phyloP scores from a whole-genome alignment of 1,284 basidiomycete genomes.

The Cerioporus squamosus region DNA sequence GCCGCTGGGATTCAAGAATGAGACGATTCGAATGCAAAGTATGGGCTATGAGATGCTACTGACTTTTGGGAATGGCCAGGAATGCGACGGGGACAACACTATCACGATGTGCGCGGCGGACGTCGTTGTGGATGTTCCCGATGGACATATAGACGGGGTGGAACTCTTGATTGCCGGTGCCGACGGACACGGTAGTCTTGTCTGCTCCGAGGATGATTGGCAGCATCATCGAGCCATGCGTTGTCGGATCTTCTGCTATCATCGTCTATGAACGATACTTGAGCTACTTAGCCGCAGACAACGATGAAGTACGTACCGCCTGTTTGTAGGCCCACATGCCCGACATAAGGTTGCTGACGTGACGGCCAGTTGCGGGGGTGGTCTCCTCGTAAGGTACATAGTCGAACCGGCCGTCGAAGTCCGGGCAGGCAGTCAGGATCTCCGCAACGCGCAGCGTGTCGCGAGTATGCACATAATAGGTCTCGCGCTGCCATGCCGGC shows the following conservation, averaged over 20 bases:
- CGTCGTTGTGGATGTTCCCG: constrained; percentile 23
- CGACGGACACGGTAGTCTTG: constrained; percentile 29
- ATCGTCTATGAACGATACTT: too few relatives aligned
- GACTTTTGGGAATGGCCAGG: too few relatives aligned
- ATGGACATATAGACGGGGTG: constrained; percentile 25
- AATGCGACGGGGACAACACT: constrained; percentile 17
- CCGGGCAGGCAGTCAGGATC: constrained; percentile 11
- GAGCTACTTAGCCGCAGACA: too few relatives aligned
- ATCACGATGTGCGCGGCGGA: constrained; percentile 21
- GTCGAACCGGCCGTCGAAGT: constrained; percentile 3
- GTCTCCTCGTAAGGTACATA: constrained; percentile 11
- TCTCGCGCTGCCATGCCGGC: too few relatives aligned
- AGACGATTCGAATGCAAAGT: too few relatives aligned
- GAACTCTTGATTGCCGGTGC: constrained; percentile 25
- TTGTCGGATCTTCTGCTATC: too few relatives aligned
- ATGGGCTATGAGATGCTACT: too few relatives aligned
- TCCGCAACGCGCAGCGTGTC: not conserved
- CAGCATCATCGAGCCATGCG: not conserved
- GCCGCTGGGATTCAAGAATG: too few relatives aligned
- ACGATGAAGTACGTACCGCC: constrained; percentile 19
- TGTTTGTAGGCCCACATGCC: constrained; percentile 23
- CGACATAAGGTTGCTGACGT: constrained; percentile 19
- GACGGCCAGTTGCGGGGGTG: not conserved
- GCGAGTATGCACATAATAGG: constrained; percentile 1
- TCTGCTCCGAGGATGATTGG: constrained; percentile 24